Conservation (phyloP, 2,329 filamentous ascomycete genomes). For the Ceratocystis lukuohia region DNA sequence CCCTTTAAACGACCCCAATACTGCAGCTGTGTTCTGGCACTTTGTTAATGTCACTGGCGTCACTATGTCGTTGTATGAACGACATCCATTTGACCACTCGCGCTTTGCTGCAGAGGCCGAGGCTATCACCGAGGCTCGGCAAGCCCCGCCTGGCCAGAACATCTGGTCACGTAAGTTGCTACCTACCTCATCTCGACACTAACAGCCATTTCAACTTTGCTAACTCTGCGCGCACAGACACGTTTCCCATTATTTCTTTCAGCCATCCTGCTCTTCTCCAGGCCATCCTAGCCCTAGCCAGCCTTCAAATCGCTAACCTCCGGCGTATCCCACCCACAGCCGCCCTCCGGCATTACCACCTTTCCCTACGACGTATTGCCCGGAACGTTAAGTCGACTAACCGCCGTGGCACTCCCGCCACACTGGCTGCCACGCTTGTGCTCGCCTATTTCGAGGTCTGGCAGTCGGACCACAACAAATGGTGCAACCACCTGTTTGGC, state of each 20-base stretch:
- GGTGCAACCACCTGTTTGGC: slow-evolving; percentile 83
- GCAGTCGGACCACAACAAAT: slow-evolving; percentile 87
- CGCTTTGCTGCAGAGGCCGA: slow-evolving; percentile 42
- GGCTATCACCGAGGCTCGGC: slow-evolving; percentile 26
- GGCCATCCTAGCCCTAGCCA: slow-evolving; percentile 75
- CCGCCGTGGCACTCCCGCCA: slow-evolving; percentile 61
- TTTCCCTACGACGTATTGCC: slow-evolving; percentile 65
- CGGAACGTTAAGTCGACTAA: slow-evolving; percentile 57
- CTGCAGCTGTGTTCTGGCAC: slow-evolving; percentile 74
- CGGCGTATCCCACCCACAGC: slow-evolving; percentile 61
- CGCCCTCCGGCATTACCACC: slow-evolving; percentile 83
- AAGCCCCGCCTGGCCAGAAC: slow-evolving; percentile 47
- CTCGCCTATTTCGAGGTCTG: slow-evolving; percentile 90
- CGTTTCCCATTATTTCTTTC: slow-evolving; percentile 69
- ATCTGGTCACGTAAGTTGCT: slow-evolving; percentile 46
- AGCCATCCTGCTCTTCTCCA: slow-evolving; percentile 79
- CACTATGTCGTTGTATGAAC: slow-evolving; percentile 74
- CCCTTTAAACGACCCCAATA: slow-evolving; percentile 67
- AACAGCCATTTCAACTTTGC: background rate
- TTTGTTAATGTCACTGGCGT: slow-evolving; percentile 83
- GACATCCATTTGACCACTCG: slow-evolving; percentile 60
- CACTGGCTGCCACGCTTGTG: slow-evolving; percentile 74
- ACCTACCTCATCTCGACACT: background rate
- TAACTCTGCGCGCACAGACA: slow-evolving; percentile 37
- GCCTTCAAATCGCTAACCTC: slow-evolving; percentile 75